Conservation (phyloP, 129 eudicot species). For the Deinandra increscens region DNA sequence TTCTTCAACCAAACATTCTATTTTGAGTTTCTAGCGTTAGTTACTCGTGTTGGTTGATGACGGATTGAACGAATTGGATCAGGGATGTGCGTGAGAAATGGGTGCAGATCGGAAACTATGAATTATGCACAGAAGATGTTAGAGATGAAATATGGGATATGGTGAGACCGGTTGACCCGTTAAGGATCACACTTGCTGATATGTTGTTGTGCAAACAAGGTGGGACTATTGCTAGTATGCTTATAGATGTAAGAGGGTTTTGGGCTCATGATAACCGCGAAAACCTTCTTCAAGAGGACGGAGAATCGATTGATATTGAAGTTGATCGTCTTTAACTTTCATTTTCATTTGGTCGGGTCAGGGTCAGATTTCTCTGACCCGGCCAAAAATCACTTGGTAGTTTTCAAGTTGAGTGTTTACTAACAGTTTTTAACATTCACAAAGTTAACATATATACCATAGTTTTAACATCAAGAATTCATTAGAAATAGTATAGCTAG, state of each 20-base stretch:
- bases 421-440: too few relatives aligned
- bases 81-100: constrained; percentile 91
- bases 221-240: constrained; percentile 90
- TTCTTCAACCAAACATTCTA: not conserved
- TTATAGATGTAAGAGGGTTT: constrained; percentile 88
- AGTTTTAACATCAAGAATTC: too few relatives aligned
- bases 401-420: too few relatives aligned
- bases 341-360: too few relatives aligned
- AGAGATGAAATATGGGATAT: constrained; percentile 96
- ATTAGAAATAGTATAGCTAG: too few relatives aligned
- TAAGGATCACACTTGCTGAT: constrained; percentile 69
- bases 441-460: too few relatives aligned
- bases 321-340: constrained; percentile 12
- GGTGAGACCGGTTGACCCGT: constrained; percentile 81
- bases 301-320: constrained; percentile 47
- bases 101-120: constrained; percentile 88
- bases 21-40: not conserved
- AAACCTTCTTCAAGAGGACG: constrained; percentile 93
- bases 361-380: not conserved
- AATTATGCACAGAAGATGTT: constrained; percentile 78
- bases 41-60: not conserved
- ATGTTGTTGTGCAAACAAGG: constrained; percentile 74
- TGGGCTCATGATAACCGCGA: constrained; percentile 97
- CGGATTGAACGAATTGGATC: not conserved
- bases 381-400: too few relatives aligned